Conservation (phyloP, 2,329 filamentous ascomycete species). For the Cladosporium cucumerinum region DNA sequence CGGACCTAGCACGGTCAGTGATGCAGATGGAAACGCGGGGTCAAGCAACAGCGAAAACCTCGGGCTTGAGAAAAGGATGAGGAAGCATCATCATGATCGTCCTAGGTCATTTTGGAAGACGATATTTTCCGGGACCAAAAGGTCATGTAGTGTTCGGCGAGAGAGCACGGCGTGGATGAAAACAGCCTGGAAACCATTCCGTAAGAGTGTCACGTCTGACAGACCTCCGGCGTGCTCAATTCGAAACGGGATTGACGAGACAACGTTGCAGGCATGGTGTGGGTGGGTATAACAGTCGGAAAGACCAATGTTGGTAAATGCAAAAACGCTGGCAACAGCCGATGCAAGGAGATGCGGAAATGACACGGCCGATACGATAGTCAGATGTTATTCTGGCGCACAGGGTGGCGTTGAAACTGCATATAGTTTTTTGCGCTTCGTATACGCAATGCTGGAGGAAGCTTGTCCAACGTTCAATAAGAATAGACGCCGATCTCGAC, state of each 20-base stretch:
- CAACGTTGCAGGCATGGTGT: constrained; percentile 8
- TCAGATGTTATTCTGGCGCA: background rate
- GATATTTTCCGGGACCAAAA: background rate
- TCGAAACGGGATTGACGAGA: background rate
- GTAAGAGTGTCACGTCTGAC: background rate
- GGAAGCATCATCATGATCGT: background rate
- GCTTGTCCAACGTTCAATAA: background rate
- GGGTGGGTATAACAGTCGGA: constrained; percentile 16
- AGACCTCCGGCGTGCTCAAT: background rate
- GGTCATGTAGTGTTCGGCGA: background rate
- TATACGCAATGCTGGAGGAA: background rate
- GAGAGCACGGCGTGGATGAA: background rate
- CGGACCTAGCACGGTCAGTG: background rate
- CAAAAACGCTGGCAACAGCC: background rate
- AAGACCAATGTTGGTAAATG: background rate
- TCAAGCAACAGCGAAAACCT: background rate
- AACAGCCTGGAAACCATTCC: background rate
- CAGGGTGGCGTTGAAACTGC: constrained; percentile 4
- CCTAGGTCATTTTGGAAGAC: background rate
- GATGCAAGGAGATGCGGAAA: background rate
- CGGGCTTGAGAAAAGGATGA: background rate
- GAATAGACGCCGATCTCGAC: background rate
- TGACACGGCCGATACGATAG: background rate
- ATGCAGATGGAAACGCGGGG: constrained; percentile 4
- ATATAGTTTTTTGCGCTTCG: background rate